Base-by-base conservation (phyloP, 1,284 basidiomycete genomes). In the Moesziomyces antarcticus region DNA sequence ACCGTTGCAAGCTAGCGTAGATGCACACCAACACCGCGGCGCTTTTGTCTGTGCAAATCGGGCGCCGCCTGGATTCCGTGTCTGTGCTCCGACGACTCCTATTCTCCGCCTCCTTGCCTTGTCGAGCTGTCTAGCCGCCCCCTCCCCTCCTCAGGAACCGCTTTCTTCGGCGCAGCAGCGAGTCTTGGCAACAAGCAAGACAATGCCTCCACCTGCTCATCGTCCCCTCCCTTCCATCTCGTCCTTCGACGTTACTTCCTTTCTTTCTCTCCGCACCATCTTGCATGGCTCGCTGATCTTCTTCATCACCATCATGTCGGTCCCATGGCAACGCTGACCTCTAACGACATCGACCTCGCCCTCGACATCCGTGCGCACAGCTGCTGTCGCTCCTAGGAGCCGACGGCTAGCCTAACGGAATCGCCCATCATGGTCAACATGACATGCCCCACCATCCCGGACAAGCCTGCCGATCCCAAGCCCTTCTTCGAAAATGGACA, bases 401-500 rank as follows among this genome's bases (percentile, higher is more conserved):
- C 35, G 30, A 21, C 41, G 50, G 42, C 16, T 5, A 24, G 40
- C 42, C 27, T 30, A 42, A 40, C n/a, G 22, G 22, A 22, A 27
- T 52, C 7, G 58, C 56, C 56, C 45, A 59, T 16, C 44, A 73
- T 73, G 71, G 70, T 69, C 61, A 76, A 73, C 61, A 56, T 58
- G 46, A 76, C 71, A 27, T 77, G 75, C 30, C 75, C 75, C 46
- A 40, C 40, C 56, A 73, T 67, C 25, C 64, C 63, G 27, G 64
- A 73, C 63, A 72, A 69, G 50, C 68, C 70, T 20, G 25, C 33
- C 27, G 75, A 81, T 44, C 77, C 75, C 22, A 73, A 71, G n/a
- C 87, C 89, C 1, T 85, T 92, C 43, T 86, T 90, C 60, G 86
- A 89, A 76, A 86, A 90, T 68, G 91, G 90, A 20, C 85, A 88